Percentiles rank a stretch among this genome's conserved stretches.
phyloP scores from a whole-genome alignment of 1,284 basidiomycete genomes.

The Prillingera fragicola region DNA sequence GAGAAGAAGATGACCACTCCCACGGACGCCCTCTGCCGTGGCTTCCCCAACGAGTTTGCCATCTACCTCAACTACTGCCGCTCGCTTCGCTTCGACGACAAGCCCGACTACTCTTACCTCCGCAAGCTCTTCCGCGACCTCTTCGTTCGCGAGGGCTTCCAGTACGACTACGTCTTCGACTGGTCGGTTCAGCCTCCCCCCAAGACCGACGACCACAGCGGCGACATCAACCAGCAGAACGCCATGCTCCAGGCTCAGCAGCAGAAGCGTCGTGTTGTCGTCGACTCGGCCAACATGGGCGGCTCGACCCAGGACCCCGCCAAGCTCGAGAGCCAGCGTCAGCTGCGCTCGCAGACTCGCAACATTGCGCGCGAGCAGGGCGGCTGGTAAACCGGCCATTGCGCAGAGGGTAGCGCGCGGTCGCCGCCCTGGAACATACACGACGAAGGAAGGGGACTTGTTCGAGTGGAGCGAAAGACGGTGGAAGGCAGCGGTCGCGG shows the following conservation, averaged over 20 bases:
- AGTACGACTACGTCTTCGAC: slow-evolving; percentile 97
- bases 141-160: slow-evolving; percentile 92
- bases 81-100: slow-evolving; percentile 94
- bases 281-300: slow-evolving; percentile 12
- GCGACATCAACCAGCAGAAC: slow-evolving; percentile 8
- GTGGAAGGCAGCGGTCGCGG: slow-evolving; percentile 22
- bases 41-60: slow-evolving; percentile 95
- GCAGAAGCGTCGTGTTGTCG: slow-evolving; percentile 14
- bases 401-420: no score
- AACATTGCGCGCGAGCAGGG: slow-evolving; percentile 29
- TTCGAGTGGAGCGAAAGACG: no score
- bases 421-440: no score
- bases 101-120: slow-evolving; percentile 95
- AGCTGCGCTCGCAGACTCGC: slow-evolving; percentile 43
- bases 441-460: no score
- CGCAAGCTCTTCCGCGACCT: slow-evolving; percentile 97
- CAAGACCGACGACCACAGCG: slow-evolving; percentile 10
- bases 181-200: slow-evolving; percentile 73
- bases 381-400: slow-evolving; percentile 21
- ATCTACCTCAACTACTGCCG: slow-evolving; percentile 98
- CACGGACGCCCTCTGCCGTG: slow-evolving; percentile 89
- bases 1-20: slow-evolving; percentile 95
- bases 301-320: slow-evolving; percentile 9
- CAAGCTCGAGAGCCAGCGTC: slow-evolving; percentile 35
- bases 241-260: slow-evolving; percentile 8